A percentile compares a stretch with the other conserved stretches of the same genome.
phyloP scores from a whole-genome alignment of 2,329 filamentous ascomycete genomes.

The Xylariaceae sp. region DNA sequence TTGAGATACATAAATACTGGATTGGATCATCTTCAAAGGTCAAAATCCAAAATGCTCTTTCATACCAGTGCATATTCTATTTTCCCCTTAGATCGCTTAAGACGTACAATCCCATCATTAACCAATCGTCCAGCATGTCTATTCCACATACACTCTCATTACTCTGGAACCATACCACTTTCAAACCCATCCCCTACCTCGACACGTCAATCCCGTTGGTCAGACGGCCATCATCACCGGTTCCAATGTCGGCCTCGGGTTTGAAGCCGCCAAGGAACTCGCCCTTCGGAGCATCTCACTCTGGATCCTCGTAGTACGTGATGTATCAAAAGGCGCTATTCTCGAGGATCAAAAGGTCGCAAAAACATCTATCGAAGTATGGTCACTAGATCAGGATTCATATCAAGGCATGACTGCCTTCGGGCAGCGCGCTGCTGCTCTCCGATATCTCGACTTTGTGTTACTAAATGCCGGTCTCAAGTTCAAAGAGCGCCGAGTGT shows the following conservation, averaged over 20 bases:
- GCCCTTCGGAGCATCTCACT: conserved; percentile 9
- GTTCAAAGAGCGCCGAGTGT: neutral
- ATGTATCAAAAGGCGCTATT: conserved; percentile 1
- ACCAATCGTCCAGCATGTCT: neutral
- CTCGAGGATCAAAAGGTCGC: conserved; percentile 1
- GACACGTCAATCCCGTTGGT: neutral
- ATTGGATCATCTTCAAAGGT: neutral
- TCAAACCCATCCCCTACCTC: conserved; percentile 5
- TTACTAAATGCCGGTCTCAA: conserved; percentile 18
- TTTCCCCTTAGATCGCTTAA: too few species aligned
- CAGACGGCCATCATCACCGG: conserved; percentile 6
- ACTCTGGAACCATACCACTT: neutral
- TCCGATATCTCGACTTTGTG: conserved; percentile 12
- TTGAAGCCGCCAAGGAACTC: conserved; percentile 11
- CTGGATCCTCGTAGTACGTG: conserved; percentile 13
- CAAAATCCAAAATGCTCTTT: neutral
- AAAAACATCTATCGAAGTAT: conserved; percentile 10
- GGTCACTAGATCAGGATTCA: conserved; percentile 16
- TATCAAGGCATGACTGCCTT: conserved; percentile 14
- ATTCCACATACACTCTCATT: neutral
- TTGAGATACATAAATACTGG: neutral
- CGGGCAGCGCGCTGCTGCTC: conserved; percentile 3
- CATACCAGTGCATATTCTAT: neutral
- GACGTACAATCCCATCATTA: too few species aligned
- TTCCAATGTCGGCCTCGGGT: conserved; percentile 14